A percentile compares a stretch with the other conserved stretches of the same genome.
Evolutionary conservation across 2,329 filamentous ascomycete species (phyloP).

Genomic region (Colletotrichum sublineola): DNA sequence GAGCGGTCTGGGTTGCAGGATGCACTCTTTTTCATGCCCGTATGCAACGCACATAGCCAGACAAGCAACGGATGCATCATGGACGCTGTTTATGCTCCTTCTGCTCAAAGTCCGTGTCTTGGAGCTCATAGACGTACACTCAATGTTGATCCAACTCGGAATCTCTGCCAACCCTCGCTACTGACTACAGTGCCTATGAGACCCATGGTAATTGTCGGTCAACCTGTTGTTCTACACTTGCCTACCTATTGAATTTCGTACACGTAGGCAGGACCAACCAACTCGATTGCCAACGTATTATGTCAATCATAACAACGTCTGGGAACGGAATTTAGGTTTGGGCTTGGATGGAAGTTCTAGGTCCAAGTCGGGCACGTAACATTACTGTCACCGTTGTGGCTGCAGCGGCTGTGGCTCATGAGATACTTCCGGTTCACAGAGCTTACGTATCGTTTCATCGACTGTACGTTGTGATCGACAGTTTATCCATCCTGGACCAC

Average conservation of each 20-base stretch:
- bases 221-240: neutral
- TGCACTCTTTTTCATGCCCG: neutral
- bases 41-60: neutral
- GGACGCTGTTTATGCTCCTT: too few relatives aligned
- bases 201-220: neutral
- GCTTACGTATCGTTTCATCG: neutral
- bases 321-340: neutral
- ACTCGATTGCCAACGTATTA: neutral
- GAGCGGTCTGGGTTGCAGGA: neutral
- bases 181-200: too few relatives aligned
- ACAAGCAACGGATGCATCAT: too few relatives aligned
- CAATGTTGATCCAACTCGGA: neutral
- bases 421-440: neutral
- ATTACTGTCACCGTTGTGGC: neutral
- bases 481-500: neutral
- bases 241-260: neutral
- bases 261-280: neutral
- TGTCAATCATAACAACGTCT: neutral
- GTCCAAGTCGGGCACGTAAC: neutral
- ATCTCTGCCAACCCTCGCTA: neutral
- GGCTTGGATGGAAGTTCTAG: neutral
- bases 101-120: neutral
- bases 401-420: neutral
- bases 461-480: neutral
- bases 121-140: neutral